Evolutionary conservation across 2,329 filamentous ascomycete species (phyloP).

Genomic region (Calcarisporium arbuscula): DNA sequence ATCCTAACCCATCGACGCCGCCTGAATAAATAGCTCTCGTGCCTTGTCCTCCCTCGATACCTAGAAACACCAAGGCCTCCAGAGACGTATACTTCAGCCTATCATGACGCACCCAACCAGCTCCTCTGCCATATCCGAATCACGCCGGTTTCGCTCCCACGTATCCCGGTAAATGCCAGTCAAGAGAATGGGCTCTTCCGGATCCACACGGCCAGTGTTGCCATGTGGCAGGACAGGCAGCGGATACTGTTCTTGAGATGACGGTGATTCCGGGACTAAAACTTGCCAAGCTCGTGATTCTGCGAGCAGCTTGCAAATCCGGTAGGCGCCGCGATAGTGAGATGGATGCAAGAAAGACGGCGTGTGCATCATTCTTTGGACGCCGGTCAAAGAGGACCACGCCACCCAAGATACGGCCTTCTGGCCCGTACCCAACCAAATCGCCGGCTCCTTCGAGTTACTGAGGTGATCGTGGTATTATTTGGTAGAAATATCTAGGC

Average conservation of each 20-base stretch:
- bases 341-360: conserved; percentile 15
- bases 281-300: conserved; percentile 14
- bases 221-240: background rate
- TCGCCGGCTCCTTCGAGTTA: conserved; percentile 15
- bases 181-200: conserved; percentile 9
- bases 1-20: too few species aligned
- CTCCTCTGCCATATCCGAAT: too few species aligned
- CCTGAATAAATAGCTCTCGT: too few species aligned
- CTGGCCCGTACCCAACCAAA: conserved; percentile 20
- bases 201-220: conserved; percentile 6
- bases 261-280: conserved; percentile 10
- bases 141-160: conserved; percentile 12
- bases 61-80: too few species aligned
- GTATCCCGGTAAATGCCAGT: conserved; percentile 11
- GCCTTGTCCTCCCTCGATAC: too few species aligned
- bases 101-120: too few species aligned
- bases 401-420: conserved; percentile 21
- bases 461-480: conserved; percentile 19
- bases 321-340: conserved; percentile 12
- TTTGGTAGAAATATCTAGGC: conserved; percentile 17
- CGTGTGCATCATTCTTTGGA: background rate
- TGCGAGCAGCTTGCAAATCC: conserved; percentile 18
- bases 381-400: conserved; percentile 21
- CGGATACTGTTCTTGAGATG: background rate
- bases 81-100: too few species aligned